A percentile compares a stretch with the other conserved stretches of the same genome.
phyloP scores from a whole-genome alignment of 2,329 filamentous ascomycete species.

The Venturiaceae sp. region DNA sequence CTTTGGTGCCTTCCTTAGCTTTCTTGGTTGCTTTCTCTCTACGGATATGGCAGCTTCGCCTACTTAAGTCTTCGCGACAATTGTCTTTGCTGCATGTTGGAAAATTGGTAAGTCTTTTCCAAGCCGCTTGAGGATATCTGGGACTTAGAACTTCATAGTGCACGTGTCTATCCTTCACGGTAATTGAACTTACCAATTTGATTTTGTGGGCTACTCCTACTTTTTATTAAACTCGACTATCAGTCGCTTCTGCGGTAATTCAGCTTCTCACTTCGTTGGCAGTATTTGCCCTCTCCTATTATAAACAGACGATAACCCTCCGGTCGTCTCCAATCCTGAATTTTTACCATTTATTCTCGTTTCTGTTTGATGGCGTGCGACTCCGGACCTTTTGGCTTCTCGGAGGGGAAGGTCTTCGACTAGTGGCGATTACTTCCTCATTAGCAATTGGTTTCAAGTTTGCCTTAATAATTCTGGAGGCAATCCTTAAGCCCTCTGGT shows the following conservation, averaged over 20 bases:
- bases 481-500: neutral
- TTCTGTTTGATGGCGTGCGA: slow-evolving; percentile 12
- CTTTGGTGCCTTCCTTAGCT: slow-evolving; percentile 26
- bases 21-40: neutral
- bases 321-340: neutral
- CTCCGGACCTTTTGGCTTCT: slow-evolving; percentile 15
- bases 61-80: no score
- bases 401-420: slow-evolving; percentile 14
- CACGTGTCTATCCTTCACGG: neutral
- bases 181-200: neutral
- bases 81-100: neutral
- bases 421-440: slow-evolving; percentile 13
- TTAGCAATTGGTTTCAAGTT: neutral
- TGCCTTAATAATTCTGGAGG: neutral
- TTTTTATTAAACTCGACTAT: neutral
- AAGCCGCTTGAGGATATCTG: no score
- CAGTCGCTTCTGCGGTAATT: neutral
- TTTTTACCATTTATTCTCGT: neutral
- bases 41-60: neutral
- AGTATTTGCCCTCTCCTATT: neutral
- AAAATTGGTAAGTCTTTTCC: neutral
- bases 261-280: neutral
- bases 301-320: neutral
- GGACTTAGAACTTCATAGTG: no score
- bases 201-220: neutral